These are phyloP conservation scores for Tubosaeta brunneosetosa DNA, from an alignment of 768 basidiomycete genomes.

Conservation along the genomic window DNA sequence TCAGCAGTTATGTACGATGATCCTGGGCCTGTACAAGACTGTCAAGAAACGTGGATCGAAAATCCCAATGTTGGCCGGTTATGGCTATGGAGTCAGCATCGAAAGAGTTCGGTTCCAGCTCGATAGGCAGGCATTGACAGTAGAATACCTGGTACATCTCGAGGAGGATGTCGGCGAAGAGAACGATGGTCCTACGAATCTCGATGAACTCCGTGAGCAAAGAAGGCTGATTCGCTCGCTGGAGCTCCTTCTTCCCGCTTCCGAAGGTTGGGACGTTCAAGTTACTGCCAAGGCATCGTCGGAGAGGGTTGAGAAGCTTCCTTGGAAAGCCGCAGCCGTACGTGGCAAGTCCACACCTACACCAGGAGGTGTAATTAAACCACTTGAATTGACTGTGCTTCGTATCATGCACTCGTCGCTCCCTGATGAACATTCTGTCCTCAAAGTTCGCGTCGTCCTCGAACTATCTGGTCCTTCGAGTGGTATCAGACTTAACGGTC, in stretches of 20 bases:
- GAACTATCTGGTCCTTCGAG: constrained; percentile 75
- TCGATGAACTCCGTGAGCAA: constrained; percentile 70
- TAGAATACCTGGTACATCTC: constrained; percentile 81
- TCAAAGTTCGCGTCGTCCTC: constrained; percentile 76
- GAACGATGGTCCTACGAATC: constrained; percentile 33
- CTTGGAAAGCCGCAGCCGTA: constrained; percentile 65
- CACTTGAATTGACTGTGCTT: constrained; percentile 53
- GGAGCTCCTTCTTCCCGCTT: constrained; percentile 73
- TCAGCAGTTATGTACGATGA: constrained; percentile 84
- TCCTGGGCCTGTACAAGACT: constrained; percentile 75
- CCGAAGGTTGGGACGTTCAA: constrained; percentile 85
- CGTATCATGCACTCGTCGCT: constrained; percentile 69
- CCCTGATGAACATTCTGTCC: constrained; percentile 67
- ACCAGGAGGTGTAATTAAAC: constrained; percentile 28
- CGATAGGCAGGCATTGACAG: constrained; percentile 73
- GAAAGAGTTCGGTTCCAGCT: constrained; percentile 76
- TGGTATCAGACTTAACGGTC: constrained; percentile 82
- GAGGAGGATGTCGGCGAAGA: constrained; percentile 41
- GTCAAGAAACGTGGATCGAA: constrained; percentile 70
- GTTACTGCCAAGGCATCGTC: constrained; percentile 71
- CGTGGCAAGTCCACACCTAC: constrained; percentile 36
- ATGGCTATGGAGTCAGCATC: constrained; percentile 77
- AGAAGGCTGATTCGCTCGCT: constrained; percentile 69
- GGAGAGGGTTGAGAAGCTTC: constrained; percentile 63
- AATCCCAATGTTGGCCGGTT: constrained; percentile 70